phyloP scores from a whole-genome alignment of 2,329 filamentous ascomycete genomes.

The Arthrobotrys musiformis region DNA sequence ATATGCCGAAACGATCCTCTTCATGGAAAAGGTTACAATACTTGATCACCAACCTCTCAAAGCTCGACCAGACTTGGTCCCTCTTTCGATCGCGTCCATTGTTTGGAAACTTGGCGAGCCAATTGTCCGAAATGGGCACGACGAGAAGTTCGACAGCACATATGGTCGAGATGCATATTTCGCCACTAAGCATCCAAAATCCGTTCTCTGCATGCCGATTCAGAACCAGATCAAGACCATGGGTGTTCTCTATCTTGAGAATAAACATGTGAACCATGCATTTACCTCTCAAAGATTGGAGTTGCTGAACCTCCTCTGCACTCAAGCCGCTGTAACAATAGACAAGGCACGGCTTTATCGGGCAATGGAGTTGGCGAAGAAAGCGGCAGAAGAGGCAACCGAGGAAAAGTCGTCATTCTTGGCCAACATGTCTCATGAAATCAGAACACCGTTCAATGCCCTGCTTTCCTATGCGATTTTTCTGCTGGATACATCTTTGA shows the following conservation, averaged over 20 bases:
- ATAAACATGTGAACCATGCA: constrained; percentile 59
- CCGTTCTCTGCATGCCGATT: constrained; percentile 59
- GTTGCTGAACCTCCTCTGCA: constrained; percentile 59
- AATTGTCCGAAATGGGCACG: constrained; percentile 64
- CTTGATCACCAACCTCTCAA: constrained; percentile 59
- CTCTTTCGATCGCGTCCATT: constrained; percentile 93
- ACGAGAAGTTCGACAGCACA: constrained; percentile 59
- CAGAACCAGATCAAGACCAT: constrained; percentile 60
- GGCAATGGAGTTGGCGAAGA: constrained; percentile 60
- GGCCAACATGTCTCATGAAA: constrained; percentile 74
- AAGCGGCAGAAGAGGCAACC: constrained; percentile 69
- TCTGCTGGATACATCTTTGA: constrained; percentile 68
- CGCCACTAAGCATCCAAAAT: constrained; percentile 57
- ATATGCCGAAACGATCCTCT: constrained; percentile 59
- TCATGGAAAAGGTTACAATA: constrained; percentile 59
- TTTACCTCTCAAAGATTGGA: constrained; percentile 60
- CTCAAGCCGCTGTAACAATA: constrained; percentile 60
- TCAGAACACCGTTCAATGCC: constrained; percentile 73
- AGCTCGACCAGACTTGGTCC: constrained; percentile 64
- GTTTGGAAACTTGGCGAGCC: constrained; percentile 85
- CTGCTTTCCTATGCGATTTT: constrained; percentile 71
- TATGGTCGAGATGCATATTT: constrained; percentile 60
- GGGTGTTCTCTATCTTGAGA: constrained; percentile 60
- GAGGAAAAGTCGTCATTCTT: constrained; percentile 72
- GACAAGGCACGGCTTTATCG: constrained; percentile 60